Evolutionary conservation across 2,329 filamentous ascomycete species (phyloP).

Genomic region (Sporothrix sp.): DNA sequence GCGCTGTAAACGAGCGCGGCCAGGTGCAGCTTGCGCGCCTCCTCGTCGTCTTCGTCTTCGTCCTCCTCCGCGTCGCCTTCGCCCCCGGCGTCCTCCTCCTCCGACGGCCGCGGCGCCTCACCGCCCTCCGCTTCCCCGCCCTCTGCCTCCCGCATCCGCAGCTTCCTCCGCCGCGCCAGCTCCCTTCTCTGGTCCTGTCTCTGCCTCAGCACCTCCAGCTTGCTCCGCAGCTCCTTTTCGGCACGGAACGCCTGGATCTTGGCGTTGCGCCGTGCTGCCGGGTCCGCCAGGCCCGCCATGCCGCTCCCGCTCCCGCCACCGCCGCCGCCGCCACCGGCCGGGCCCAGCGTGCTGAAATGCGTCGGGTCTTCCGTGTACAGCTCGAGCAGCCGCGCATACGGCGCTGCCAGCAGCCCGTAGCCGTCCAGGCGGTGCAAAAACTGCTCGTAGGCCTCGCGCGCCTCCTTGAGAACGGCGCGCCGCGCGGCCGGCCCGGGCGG

Average conservation of each 20-base stretch:
- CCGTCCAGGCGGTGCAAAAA: conserved; percentile 69
- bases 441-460: conserved; percentile 63
- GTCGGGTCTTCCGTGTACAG: conserved; percentile 61
- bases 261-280: conserved; percentile 61
- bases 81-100: not conserved
- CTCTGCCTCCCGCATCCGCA: not conserved
- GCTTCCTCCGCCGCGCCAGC: conserved; percentile 5
- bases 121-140: not conserved
- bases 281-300: conserved; percentile 28
- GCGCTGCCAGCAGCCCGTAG: conserved; percentile 60
- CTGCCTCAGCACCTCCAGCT: conserved; percentile 51
- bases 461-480: conserved; percentile 49
- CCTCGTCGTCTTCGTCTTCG: conserved; percentile 55
- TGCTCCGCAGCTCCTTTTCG: conserved; percentile 76
- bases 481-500: conserved; percentile 37
- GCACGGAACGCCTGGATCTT: conserved; percentile 81
- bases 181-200: conserved; percentile 26
- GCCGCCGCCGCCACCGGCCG: conserved; percentile 27
- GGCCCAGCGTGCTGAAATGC: conserved; percentile 59
- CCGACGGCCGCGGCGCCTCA: not conserved
- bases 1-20: conserved; percentile 63
- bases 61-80: conserved; percentile 8
- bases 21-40: conserved; percentile 69
- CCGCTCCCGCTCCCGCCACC: conserved; percentile 13
- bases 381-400: conserved; percentile 61